A percentile compares a stretch with the other conserved stretches of the same genome.
Conservation (phyloP, 2,329 filamentous ascomycete species). For the Didymella pinodella region DNA sequence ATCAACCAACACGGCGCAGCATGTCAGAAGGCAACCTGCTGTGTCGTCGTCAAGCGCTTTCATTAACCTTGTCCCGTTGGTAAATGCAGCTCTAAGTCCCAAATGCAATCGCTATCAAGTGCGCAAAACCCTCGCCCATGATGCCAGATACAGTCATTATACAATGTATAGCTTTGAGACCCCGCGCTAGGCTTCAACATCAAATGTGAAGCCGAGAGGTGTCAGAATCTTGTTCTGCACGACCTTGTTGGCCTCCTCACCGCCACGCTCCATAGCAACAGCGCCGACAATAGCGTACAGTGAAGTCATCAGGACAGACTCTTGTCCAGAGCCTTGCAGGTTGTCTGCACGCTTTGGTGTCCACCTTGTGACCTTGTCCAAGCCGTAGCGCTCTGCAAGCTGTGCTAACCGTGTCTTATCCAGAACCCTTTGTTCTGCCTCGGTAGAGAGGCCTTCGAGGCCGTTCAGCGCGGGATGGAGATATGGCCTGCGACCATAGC, state of each 20-base stretch:
- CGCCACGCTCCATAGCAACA: slow-evolving; percentile 85
- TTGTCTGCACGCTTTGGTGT: slow-evolving; percentile 78
- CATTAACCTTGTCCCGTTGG: slow-evolving; percentile 17
- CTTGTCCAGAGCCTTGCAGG: slow-evolving; percentile 74
- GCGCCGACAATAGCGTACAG: slow-evolving; percentile 89
- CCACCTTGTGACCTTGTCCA: slow-evolving; percentile 84
- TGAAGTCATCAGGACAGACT: slow-evolving; percentile 77
- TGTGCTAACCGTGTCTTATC: slow-evolving; percentile 70
- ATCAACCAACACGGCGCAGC: not conserved
- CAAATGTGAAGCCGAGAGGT: slow-evolving; percentile 50
- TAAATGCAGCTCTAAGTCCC: slow-evolving; percentile 17
- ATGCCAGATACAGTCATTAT: slow-evolving; percentile 23
- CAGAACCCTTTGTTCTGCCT: slow-evolving; percentile 68
- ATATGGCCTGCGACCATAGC: slow-evolving; percentile 68
- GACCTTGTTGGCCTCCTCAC: slow-evolving; percentile 75
- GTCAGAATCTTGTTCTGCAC: slow-evolving; percentile 78
- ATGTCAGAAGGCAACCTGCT: no score
- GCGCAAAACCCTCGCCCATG: slow-evolving; percentile 20
- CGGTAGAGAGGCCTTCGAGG: slow-evolving; percentile 73
- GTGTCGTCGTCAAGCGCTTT: slow-evolving; percentile 13
- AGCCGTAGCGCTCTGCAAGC: slow-evolving; percentile 73
- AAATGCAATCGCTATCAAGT: slow-evolving; percentile 23
- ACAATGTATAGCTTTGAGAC: slow-evolving; percentile 10
- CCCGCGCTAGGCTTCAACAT: slow-evolving; percentile 14
- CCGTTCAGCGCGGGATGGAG: slow-evolving; percentile 73